Evolutionary conservation across 2,329 filamentous ascomycete genomes (phyloP).

Genomic region (Niveomyces coronatus): DNA sequence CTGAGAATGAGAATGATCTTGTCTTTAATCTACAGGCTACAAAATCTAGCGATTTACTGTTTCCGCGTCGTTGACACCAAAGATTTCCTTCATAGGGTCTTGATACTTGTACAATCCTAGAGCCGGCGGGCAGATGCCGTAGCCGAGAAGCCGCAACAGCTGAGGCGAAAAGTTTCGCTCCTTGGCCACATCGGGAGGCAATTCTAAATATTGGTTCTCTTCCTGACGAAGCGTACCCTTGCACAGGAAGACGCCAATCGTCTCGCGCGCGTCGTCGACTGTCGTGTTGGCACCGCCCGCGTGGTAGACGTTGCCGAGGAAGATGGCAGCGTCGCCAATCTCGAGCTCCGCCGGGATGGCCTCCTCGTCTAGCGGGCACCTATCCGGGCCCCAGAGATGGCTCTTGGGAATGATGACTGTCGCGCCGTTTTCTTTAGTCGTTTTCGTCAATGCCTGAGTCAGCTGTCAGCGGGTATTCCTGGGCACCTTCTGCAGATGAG

Average conservation of each 20-base stretch:
- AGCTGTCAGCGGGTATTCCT: neutral
- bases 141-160: slow-evolving; percentile 22
- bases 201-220: slow-evolving; percentile 24
- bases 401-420: slow-evolving; percentile 30
- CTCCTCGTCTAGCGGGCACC: slow-evolving; percentile 25
- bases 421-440: slow-evolving; percentile 30
- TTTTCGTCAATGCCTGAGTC: slow-evolving; percentile 25
- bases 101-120: slow-evolving; percentile 26
- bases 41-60: slow-evolving; percentile 15
- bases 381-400: slow-evolving; percentile 29
- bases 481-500: neutral
- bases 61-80: slow-evolving; percentile 26
- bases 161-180: slow-evolving; percentile 21
- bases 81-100: slow-evolving; percentile 26
- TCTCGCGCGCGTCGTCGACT: slow-evolving; percentile 20
- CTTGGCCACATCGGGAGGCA: slow-evolving; percentile 20
- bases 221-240: slow-evolving; percentile 23
- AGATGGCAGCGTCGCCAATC: slow-evolving; percentile 28
- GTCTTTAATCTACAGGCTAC: neutral
- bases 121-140: slow-evolving; percentile 23
- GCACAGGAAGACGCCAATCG: slow-evolving; percentile 25
- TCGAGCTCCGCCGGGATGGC: slow-evolving; percentile 28
- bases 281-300: slow-evolving; percentile 28
- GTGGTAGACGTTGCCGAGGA: slow-evolving; percentile 29
- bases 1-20: neutral